Conservation (phyloP, 495 filamentous ascomycete genomes). For the Xylaria cubensis region DNA sequence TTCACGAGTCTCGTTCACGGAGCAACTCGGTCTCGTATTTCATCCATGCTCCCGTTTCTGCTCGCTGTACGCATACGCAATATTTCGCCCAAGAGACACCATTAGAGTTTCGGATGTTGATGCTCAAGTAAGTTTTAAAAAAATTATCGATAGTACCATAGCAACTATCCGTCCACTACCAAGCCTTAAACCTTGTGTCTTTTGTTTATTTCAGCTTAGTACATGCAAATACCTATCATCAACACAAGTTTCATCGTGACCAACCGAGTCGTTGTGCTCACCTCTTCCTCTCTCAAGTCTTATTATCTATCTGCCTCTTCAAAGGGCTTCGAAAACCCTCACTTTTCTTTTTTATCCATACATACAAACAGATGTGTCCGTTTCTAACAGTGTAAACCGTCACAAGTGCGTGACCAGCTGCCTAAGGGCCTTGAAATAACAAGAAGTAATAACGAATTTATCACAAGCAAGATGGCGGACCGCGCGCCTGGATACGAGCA, state of each 20-base stretch:
- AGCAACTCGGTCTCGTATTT: background rate
- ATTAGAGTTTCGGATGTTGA: background rate
- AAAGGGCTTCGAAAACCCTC: background rate
- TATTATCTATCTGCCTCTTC: background rate
- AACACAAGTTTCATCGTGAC: background rate
- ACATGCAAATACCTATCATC: background rate
- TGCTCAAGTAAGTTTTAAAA: slow-evolving; percentile 11
- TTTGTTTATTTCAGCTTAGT: background rate
- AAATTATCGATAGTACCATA: slow-evolving; percentile 4
- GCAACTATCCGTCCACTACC: background rate
- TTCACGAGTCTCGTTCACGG: slow-evolving; percentile 9
- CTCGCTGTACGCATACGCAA: slow-evolving; percentile 5
- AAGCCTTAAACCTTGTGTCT: background rate
- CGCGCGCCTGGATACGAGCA: slow-evolving; percentile 45
- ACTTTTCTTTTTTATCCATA: background rate
- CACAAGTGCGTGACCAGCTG: background rate
- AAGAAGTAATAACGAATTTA: background rate
- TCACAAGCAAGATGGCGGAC: slow-evolving; percentile 37
- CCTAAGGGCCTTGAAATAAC: background rate
- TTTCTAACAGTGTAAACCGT: background rate
- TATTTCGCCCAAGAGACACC: background rate
- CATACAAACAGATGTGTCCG: no score
- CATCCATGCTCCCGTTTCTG: slow-evolving; percentile 10
- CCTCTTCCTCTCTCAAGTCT: background rate
- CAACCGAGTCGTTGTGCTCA: background rate